These are phyloP conservation scores for Fusarium foetens DNA, from an alignment of 2,329 filamentous ascomycete species.

Conservation along the genomic window DNA sequence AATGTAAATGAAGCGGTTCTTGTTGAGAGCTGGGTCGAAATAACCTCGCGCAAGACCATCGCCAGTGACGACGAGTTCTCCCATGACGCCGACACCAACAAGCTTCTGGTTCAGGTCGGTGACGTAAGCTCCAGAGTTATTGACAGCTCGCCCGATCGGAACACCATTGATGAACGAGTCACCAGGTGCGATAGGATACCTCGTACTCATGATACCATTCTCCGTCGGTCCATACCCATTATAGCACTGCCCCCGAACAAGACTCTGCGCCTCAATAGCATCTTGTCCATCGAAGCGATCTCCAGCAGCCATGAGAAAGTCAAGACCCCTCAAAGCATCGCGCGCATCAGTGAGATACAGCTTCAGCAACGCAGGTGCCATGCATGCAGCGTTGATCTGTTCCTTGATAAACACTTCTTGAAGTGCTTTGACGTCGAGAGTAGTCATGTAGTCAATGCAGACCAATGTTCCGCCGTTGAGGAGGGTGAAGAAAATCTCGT, in stretches of 20 bases:
- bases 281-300: slow-evolving; percentile 28
- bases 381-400: neutral
- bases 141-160: slow-evolving; percentile 36
- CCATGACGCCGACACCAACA: slow-evolving; percentile 35
- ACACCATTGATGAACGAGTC: slow-evolving; percentile 32
- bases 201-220: slow-evolving; percentile 32
- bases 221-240: slow-evolving; percentile 43
- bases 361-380: slow-evolving; percentile 30
- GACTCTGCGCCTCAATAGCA: neutral
- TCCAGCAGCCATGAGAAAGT: slow-evolving; percentile 23
- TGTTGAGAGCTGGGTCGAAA: slow-evolving; percentile 8
- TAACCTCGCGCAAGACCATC: slow-evolving; percentile 33
- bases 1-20: slow-evolving; percentile 26
- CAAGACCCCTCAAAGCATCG: neutral
- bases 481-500: slow-evolving; percentile 33
- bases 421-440: slow-evolving; percentile 20
- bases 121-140: slow-evolving; percentile 37
- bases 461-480: slow-evolving; percentile 35
- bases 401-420: slow-evolving; percentile 5
- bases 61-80: slow-evolving; percentile 43
- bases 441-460: slow-evolving; percentile 32
- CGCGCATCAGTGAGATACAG: slow-evolving; percentile 13
- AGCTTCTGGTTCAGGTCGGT: slow-evolving; percentile 32
- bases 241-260: neutral
- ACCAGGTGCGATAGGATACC: neutral